These are phyloP conservation scores for Macrolepiota dolichaula DNA, from an alignment of 768 basidiomycete genomes.

Conservation along the genomic window DNA sequence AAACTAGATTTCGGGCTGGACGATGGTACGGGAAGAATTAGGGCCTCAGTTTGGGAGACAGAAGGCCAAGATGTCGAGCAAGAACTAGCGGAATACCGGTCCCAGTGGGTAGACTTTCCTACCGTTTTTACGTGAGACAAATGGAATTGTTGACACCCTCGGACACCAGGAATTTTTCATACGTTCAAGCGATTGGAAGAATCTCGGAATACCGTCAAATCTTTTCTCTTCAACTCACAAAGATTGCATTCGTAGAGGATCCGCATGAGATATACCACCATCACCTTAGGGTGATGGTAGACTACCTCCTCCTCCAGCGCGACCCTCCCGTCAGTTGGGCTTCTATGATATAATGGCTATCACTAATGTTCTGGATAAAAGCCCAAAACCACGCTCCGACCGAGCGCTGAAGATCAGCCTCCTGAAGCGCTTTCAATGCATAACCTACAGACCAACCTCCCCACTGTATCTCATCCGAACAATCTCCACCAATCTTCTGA, in stretches of 20 bases:
- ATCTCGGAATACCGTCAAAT: constrained; percentile 18
- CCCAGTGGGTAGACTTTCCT: background rate
- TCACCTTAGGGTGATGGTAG: constrained; percentile 19
- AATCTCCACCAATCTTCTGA: background rate
- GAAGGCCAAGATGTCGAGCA: constrained; percentile 3
- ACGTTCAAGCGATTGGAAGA: constrained; percentile 19
- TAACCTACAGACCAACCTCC: background rate
- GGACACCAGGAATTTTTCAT: constrained; percentile 11
- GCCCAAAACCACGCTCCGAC: background rate
- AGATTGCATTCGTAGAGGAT: constrained; percentile 15
- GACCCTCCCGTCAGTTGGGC: constrained; percentile 20
- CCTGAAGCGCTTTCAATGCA: background rate
- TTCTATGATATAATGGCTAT: background rate
- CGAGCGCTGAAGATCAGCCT: background rate
- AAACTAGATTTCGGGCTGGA: constrained; percentile 7
- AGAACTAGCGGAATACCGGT: background rate
- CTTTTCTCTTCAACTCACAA: constrained; percentile 18
- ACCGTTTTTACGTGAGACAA: background rate
- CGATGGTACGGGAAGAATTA: constrained; percentile 15
- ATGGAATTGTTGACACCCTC: background rate
- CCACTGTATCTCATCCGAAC: background rate
- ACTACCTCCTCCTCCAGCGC: constrained; percentile 14
- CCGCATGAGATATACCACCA: constrained; percentile 28
- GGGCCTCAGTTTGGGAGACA: constrained; percentile 6
- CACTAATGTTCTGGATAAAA: background rate